These are phyloP conservation scores for Alternaria triticimaculans DNA, from an alignment of 2,329 filamentous ascomycete genomes.

Conservation along the genomic window DNA sequence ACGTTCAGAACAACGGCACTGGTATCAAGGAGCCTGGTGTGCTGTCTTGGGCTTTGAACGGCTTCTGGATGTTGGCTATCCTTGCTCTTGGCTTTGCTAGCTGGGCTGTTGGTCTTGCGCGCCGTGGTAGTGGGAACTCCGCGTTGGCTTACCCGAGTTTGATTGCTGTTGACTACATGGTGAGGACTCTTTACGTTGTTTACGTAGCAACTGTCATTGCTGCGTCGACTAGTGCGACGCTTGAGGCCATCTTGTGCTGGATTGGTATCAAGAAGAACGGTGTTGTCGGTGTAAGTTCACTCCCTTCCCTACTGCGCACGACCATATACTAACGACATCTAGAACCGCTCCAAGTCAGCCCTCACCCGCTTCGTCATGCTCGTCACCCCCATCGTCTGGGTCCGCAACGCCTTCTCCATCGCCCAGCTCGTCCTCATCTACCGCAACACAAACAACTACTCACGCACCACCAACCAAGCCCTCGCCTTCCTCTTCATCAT, in stretches of 20 bases:
- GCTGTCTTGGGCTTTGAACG: constrained; percentile 19
- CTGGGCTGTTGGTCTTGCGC: constrained; percentile 16
- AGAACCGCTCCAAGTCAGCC: constrained; percentile 8
- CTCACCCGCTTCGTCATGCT: constrained; percentile 21
- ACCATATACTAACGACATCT: neutral
- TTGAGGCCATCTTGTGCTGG: constrained; percentile 21
- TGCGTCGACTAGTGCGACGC: constrained; percentile 16
- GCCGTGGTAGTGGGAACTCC: constrained; percentile 8
- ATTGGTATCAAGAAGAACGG: constrained; percentile 22
- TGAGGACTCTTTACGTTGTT: constrained; percentile 15
- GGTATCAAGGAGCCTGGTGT: constrained; percentile 21
- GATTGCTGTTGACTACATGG: neutral
- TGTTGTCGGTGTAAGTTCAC: constrained; percentile 14
- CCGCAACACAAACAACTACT: constrained; percentile 17
- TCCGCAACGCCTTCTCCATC: constrained; percentile 25
- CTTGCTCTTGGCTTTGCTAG: constrained; percentile 22
- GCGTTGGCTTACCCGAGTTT: constrained; percentile 12
- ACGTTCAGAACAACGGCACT: constrained; percentile 23
- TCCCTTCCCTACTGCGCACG: neutral
- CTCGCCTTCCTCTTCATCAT: constrained; percentile 30
- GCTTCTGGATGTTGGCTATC: constrained; percentile 22
- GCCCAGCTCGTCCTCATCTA: constrained; percentile 24
- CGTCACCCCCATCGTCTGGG: constrained; percentile 19
- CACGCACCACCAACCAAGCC: constrained; percentile 24
- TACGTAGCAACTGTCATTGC: constrained; percentile 17